phyloP scores from a whole-genome alignment of 179 eudicot species.

The Silene coronaria region DNA sequence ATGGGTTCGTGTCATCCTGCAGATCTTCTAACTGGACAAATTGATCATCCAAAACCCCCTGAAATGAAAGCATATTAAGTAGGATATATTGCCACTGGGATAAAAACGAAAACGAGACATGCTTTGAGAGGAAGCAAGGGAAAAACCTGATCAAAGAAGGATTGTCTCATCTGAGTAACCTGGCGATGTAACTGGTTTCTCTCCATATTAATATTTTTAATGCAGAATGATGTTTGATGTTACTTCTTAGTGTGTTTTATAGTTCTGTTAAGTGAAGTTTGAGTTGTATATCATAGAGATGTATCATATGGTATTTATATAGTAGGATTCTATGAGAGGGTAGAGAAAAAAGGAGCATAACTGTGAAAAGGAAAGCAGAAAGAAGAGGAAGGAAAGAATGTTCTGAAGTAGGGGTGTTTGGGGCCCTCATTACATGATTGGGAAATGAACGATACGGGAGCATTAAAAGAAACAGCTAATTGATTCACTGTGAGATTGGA shows the following conservation, averaged over 20 bases:
- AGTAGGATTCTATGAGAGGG: constrained; percentile 26
- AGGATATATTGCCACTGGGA: background rate
- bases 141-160: constrained; percentile 53
- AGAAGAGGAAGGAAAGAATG: constrained; percentile 26
- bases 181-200: constrained; percentile 64
- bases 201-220: constrained; percentile 35
- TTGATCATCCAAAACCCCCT: constrained; percentile 84
- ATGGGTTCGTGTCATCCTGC: constrained; percentile 76
- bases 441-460: constrained; percentile 24
- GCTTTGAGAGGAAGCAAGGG: background rate
- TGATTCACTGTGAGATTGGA: constrained; percentile 26
- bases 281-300: constrained; percentile 15
- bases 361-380: constrained; percentile 11
- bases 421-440: constrained; percentile 26
- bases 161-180: constrained; percentile 64
- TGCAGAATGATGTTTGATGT: background rate
- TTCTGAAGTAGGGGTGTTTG: constrained; percentile 22
- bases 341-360: constrained; percentile 16
- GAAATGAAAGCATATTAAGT: constrained; percentile 14
- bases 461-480: constrained; percentile 33
- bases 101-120: background rate
- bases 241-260: constrained; percentile 10
- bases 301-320: constrained; percentile 28
- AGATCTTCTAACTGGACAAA: constrained; percentile 78
- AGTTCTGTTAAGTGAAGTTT: background rate